These are phyloP conservation scores for Sungouiozyma intestinalis DNA, from an alignment of 805 yeast genomes.

Conservation along the genomic window DNA sequence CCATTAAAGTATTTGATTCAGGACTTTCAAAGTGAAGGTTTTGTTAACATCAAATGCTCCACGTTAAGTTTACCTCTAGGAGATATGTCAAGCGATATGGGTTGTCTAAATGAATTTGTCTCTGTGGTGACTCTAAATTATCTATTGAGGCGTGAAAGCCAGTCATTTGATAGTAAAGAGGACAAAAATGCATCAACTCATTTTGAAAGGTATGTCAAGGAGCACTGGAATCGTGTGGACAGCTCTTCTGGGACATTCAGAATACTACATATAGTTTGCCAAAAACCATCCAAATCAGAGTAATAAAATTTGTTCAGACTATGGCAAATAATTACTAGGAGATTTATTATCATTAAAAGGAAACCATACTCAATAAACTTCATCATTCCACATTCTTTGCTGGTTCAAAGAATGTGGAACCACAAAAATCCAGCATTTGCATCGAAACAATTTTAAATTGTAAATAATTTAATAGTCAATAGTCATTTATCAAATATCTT, in stretches of 20 bases:
- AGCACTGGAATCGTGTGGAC: slow-evolving; percentile 22
- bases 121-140: slow-evolving; percentile 12
- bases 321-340: too few species aligned
- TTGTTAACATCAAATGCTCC: slow-evolving; percentile 20
- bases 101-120: slow-evolving; percentile 21
- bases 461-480: too few species aligned
- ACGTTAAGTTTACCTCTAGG: slow-evolving; percentile 21
- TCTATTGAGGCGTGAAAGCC: slow-evolving; percentile 11
- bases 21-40: slow-evolving; percentile 21
- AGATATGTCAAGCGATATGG: slow-evolving; percentile 22
- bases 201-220: slow-evolving; percentile 19
- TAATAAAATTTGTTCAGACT: too few species aligned
- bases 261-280: slow-evolving; percentile 19
- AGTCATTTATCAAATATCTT: too few species aligned
- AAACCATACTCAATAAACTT: too few species aligned
- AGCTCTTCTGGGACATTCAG: slow-evolving; percentile 21
- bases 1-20: slow-evolving; percentile 21
- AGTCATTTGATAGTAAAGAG: slow-evolving; percentile 8
- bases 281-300: slow-evolving; percentile 14
- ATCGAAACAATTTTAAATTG: too few species aligned
- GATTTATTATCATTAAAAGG: too few species aligned
- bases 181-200: slow-evolving; percentile 14
- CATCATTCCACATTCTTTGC: too few species aligned
- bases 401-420: background rate
- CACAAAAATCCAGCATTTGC: background rate